Base-by-base conservation (phyloP, 805 yeast species). In the Ogataea corticis region DNA sequence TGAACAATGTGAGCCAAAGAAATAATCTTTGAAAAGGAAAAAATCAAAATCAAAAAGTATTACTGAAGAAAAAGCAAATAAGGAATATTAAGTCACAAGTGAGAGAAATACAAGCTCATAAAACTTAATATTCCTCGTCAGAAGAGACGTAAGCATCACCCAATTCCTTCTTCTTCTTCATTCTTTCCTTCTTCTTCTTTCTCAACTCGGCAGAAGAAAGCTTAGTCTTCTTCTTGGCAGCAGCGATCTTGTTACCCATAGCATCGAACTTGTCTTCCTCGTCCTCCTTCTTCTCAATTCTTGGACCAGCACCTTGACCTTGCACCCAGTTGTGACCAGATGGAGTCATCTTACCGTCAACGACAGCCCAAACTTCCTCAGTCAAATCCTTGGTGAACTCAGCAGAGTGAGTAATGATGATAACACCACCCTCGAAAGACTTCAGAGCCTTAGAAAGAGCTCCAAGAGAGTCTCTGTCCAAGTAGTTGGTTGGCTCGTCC, bases 141-240 rank as follows among this genome's bases (percentile, higher is more conserved):
- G 96, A 94, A 57, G 98, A 92, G 62, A 90, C 97, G 74, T 94
- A 95, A 75, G 94, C 98, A 71, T 94, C 99, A 82, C 98, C 98
- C 72, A 91, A 75, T 76, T 86, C 96, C 96, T 94, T 94, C 97
- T 92, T 94, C 96, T 92, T 94, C 87, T 87, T 89, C 98, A 94
- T 91, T 85, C 99, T 90, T 81, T 94, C 99, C 96, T 94, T 94
- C 97, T 94, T 94, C 97, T 94, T 94, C 97, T 94, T 94, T 85
- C 99, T 89, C 74, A 92, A 81, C 77, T 94, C 99, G 60, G 99
- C 97, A 71, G 98, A 90, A 62, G 97, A 87, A 70, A 94, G 82
- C 87, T 94, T 94, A 76, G 82, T 80, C 85, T 87, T 91, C 95
- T 94, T 94, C 87, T 90, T 88, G 73, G 80, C 88, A 72, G 87